Percentiles rank a stretch among this genome's conserved stretches.
phyloP scores from a whole-genome alignment of 1,284 basidiomycete genomes.

The Sporisorium sorghi region DNA sequence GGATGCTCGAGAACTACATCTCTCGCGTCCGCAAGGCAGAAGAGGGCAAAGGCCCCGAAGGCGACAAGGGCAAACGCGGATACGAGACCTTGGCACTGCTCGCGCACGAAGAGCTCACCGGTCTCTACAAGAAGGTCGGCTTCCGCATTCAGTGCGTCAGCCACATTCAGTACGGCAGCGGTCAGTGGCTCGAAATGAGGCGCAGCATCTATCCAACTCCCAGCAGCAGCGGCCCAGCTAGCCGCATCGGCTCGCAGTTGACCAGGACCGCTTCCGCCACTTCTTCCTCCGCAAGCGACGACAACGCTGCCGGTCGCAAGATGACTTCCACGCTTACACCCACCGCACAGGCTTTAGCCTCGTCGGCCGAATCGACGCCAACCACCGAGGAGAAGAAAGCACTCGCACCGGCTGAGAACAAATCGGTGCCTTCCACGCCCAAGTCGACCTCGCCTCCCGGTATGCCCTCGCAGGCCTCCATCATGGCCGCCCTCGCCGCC shows the following conservation, averaged over 20 bases:
- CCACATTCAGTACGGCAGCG: constrained; percentile 57
- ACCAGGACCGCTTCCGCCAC: constrained; percentile 35
- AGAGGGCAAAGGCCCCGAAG: constrained; percentile 46
- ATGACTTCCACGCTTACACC: constrained; percentile 8
- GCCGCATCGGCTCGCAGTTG: constrained; percentile 27
- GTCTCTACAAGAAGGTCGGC: constrained; percentile 59
- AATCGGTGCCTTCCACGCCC: constrained; percentile 10
- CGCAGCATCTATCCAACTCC: constrained; percentile 52
- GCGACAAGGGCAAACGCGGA: constrained; percentile 46
- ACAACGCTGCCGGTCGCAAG: constrained; percentile 19
- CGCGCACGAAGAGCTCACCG: constrained; percentile 58
- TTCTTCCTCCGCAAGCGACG: constrained; percentile 36
- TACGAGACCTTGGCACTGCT: constrained; percentile 65
- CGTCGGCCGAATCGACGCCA: constrained; percentile 8
- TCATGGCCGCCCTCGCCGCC: constrained; percentile 56
- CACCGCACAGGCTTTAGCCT: background rate
- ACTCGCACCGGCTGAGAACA: background rate
- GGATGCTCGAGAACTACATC: constrained; percentile 59
- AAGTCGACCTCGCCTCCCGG: constrained; percentile 29
- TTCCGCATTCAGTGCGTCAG: constrained; percentile 61
- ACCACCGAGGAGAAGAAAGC: constrained; percentile 5
- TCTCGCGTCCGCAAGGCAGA: constrained; percentile 48
- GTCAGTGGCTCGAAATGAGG: constrained; percentile 66
- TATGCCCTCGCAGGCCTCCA: constrained; percentile 52
- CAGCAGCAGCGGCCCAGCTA: constrained; percentile 21